Conservation (phyloP, 208 protist genomes). For the Vickermania ingenoplastis region DNA sequence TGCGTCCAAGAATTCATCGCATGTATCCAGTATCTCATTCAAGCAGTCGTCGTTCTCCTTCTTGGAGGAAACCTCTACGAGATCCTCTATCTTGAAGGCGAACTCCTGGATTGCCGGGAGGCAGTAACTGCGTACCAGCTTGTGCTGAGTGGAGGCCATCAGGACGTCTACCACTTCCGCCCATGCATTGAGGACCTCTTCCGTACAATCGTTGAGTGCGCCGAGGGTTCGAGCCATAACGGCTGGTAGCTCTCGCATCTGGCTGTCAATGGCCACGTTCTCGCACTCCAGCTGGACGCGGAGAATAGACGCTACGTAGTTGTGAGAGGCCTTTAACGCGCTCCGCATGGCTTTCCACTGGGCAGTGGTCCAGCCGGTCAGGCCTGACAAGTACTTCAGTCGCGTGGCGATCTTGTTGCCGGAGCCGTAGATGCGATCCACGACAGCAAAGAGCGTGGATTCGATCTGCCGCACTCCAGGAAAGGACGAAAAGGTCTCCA, state of each 20-base stretch:
- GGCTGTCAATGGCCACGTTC: constrained; percentile 62
- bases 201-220: constrained; percentile 52
- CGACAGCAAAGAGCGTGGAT: constrained; percentile 47
- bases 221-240: constrained; percentile 68
- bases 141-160: constrained; percentile 26
- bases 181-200: constrained; percentile 69
- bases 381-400: constrained; percentile 24
- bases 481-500: constrained; percentile 64
- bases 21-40: constrained; percentile 80
- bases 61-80: constrained; percentile 62
- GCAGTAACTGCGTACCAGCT: constrained; percentile 59
- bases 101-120: constrained; percentile 50
- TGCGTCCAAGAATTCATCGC: constrained; percentile 70
- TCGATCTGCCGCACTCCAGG: constrained; percentile 60
- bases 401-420: constrained; percentile 32
- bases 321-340: constrained; percentile 32
- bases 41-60: constrained; percentile 69
- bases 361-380: constrained; percentile 34
- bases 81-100: constrained; percentile 52
- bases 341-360: constrained; percentile 37
- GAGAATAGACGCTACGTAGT: constrained; percentile 61
- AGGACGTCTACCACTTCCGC: constrained; percentile 42
- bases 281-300: constrained; percentile 83
- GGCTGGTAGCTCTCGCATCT: constrained; percentile 45
- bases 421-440: constrained; percentile 62